These are phyloP conservation scores for Calonectria pseudoreteaudii DNA, from an alignment of 2,329 filamentous ascomycete genomes.

Conservation along the genomic window DNA sequence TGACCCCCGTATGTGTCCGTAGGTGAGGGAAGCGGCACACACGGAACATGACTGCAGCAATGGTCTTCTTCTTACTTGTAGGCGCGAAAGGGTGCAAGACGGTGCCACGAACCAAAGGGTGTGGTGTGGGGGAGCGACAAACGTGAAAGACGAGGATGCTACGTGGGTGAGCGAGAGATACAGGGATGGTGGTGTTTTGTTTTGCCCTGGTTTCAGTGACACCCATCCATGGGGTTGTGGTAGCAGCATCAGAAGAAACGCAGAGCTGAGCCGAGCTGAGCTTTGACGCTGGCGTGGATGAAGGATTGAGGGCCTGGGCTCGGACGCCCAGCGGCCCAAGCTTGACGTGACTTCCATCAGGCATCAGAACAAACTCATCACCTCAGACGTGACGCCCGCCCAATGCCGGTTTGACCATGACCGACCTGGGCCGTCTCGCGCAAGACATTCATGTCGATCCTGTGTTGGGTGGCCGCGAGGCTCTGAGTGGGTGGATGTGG, in stretches of 20 bases:
- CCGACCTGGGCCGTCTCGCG: neutral
- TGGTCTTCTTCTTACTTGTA: neutral
- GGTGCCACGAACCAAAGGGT: slow-evolving; percentile 5
- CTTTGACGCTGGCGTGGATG: slow-evolving; percentile 13
- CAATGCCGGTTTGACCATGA: neutral
- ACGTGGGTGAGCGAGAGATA: slow-evolving; percentile 4
- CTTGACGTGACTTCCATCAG: slow-evolving; percentile 4
- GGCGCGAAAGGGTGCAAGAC: neutral
- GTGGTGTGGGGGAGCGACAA: slow-evolving; percentile 9
- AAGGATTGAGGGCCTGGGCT: neutral
- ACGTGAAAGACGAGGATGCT: slow-evolving; percentile 12
- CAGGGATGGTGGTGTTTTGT: slow-evolving; percentile 20
- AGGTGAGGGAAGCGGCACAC: slow-evolving; percentile 5
- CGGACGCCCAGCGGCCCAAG: slow-evolving; percentile 8
- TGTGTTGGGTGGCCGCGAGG: slow-evolving; percentile 4
- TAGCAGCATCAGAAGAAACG: slow-evolving; percentile 6
- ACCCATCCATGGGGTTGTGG: neutral
- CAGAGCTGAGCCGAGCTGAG: slow-evolving; percentile 21
- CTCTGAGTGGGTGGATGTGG: neutral
- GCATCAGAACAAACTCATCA: slow-evolving; percentile 8
- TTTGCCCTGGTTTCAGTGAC: slow-evolving; percentile 22
- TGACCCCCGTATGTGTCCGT: neutral
- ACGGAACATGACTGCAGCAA: neutral
- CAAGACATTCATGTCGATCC: slow-evolving; percentile 5
- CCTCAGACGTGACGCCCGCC: neutral